Evolutionary conservation across 2,329 filamentous ascomycete genomes (phyloP), one percentile per base, ranked within the genome.

Genomic region (Penicillium sp.): DNA sequence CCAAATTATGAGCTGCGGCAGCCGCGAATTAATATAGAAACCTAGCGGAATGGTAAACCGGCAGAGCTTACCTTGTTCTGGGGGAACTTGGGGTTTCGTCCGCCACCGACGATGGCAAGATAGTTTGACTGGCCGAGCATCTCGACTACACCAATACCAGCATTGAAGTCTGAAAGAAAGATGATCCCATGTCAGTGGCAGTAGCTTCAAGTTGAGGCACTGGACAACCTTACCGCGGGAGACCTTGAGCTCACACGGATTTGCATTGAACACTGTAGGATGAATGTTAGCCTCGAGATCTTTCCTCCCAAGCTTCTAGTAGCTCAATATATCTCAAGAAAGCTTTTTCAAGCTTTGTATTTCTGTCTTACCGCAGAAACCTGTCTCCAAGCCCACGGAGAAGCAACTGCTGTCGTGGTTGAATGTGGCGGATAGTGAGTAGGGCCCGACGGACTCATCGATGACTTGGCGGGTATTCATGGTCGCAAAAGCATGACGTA

Each of bases 381-480:
- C 93, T 11, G 87, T 87, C 70, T 96, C 90, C 9, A 96, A 81
- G 9, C 91, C 95, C 29, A 96, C 90, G 26, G 91, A 85, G 75
- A 98, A 98, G 70, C 89, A 93, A 66, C 86, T 93, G 63, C 85
- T 85, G 72, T 95, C 90, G 68, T 86, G 83, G 71, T 97, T 98
- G 79, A 96, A 96, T 9, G 90, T 86, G 46, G 89, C 86, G 14
- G 91, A 96, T 37, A 97, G 83, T 11, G 92, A 93, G 59, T 87
- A 84, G 4, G 90, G 88, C 53, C 87, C 86, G 44, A 82, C 83
- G 19, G 90, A 87, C 50, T 87, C 86, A 78, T 96, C 91, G 70
- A 98, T 91, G 55, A 90, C 86, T 52, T 89, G 90, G 57, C 93
- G 85, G 44, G 92, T 96, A 74, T 98, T 95, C 95, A 98, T 99